Base-by-base conservation (phyloP, 2,329 filamentous ascomycete genomes). In the Penicillium sclerotigenum region DNA sequence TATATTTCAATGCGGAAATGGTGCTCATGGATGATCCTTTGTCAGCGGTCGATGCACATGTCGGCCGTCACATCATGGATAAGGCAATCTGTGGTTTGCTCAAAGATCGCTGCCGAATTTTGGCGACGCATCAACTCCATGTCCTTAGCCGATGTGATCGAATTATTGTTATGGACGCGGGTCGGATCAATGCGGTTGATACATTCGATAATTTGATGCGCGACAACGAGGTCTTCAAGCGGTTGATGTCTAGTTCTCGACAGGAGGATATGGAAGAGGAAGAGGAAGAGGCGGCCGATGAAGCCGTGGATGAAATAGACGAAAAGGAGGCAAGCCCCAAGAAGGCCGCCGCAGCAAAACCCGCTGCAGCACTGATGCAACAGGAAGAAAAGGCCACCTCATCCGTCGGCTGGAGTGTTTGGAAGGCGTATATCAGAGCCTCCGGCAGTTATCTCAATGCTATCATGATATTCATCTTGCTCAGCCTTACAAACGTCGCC, bases 101-200 rank as follows among this genome's bases (percentile, higher is more conserved):
- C 52, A 90, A 89, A 66, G 83, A 93, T 74, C 97, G 97, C 74
- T 94, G 91, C 68, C 84, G 94, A 20, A 88, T 97, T 33, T 80
- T 99, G 31, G 94, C 93, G 1, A 99, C 94, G 0, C 94, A 99
- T 73, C 93, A 97, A 72, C 83, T 97, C 14, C 94, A 95, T 79
- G 92, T 97, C 6, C 82, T 97, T 6, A 91, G 83, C 69, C 87
- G 91, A 33, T 97, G 91, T 66, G 93, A 97, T 70, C 83, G 93
- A 33, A 93, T 97, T 61, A 86, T 97, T 47, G 92, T 91, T 85
- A 92, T 99, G 84, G 89, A 97, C 54, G 85, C 87, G 16, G 94
- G 94, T 42, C 85, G 81, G 52, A 89, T 97, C 52, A 85, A 89
- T 71, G 90, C 91, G 5, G 80, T 97, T 37, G 92, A 94, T 63